These are phyloP conservation scores for Micromonas pusilla DNA, from an alignment of 139 green algal species.

Conservation along the genomic window DNA sequence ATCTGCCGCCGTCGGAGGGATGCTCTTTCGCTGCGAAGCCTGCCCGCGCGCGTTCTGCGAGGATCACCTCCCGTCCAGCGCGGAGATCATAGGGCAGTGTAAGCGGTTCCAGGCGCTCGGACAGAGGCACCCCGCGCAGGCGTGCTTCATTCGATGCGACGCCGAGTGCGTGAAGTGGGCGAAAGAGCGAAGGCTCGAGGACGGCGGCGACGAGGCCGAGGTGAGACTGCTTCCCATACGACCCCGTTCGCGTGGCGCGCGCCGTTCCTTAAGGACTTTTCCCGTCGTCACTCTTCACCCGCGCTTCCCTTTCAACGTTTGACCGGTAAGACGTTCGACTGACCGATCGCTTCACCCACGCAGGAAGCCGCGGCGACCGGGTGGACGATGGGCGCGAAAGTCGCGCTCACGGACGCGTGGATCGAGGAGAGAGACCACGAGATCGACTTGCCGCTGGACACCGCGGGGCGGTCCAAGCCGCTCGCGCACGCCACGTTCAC, in stretches of 20 bases:
- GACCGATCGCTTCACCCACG: too few relatives aligned
- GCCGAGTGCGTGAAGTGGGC: slow-evolving; percentile 16
- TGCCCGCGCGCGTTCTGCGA: slow-evolving; percentile 26
- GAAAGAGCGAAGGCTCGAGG: background rate
- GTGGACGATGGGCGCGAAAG: slow-evolving; percentile 13
- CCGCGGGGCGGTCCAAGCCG: background rate
- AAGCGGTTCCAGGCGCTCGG: slow-evolving; percentile 19
- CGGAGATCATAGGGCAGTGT: slow-evolving; percentile 26
- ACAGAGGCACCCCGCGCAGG: slow-evolving; percentile 23
- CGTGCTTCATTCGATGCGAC: slow-evolving; percentile 26
- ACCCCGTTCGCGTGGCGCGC: too few relatives aligned
- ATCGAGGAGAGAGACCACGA: slow-evolving; percentile 18
- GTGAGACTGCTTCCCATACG: too few relatives aligned
- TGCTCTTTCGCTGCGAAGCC: slow-evolving; percentile 25
- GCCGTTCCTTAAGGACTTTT: too few relatives aligned
- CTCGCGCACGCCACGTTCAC: slow-evolving; percentile 21
- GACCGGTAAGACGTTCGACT: too few relatives aligned
- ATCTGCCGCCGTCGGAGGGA: slow-evolving; percentile 8
- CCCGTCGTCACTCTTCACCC: too few relatives aligned
- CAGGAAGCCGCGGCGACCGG: background rate
- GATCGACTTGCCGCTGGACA: slow-evolving; percentile 6
- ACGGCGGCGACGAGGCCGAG: background rate
- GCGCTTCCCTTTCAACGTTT: too few relatives aligned
- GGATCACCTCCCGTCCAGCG: slow-evolving; percentile 10
- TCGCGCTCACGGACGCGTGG: slow-evolving; percentile 16